These are phyloP conservation scores for Pyrenochaeta sp. DNA, from an alignment of 2,329 filamentous ascomycete genomes.

Conservation along the genomic window DNA sequence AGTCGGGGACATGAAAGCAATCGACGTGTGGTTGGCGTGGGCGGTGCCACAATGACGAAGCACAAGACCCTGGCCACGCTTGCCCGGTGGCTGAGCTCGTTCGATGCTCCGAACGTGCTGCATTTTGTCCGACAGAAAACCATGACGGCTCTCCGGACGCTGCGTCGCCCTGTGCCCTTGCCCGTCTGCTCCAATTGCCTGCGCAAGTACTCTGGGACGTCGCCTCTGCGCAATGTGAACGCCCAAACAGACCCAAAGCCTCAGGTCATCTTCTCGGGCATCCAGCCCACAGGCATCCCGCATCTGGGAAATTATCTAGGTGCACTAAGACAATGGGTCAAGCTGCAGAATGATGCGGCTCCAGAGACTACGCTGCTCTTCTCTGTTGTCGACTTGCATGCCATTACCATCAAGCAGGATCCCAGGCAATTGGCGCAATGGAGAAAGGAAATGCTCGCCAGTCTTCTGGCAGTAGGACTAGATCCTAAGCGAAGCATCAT, in stretches of 20 bases:
- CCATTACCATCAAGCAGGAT: conserved; percentile 78
- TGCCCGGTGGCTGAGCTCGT: conserved; percentile 18
- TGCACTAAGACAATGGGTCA: conserved; percentile 85
- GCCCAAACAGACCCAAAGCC: conserved; percentile 4
- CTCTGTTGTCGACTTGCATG: conserved; percentile 92
- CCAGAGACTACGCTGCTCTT: conserved; percentile 73
- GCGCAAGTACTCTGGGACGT: conserved; percentile 10
- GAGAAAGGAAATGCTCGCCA: conserved; percentile 78
- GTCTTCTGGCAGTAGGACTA: conserved; percentile 82
- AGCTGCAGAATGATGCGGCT: conserved; percentile 71
- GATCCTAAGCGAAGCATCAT: conserved; percentile 77
- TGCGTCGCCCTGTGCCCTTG: conserved; percentile 23
- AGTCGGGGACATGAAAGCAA: conserved; percentile 17
- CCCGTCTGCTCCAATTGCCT: conserved; percentile 14
- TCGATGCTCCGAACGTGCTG: conserved; percentile 5
- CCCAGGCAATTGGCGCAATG: conserved; percentile 66
- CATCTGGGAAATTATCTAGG: conserved; percentile 96
- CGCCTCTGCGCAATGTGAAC: no score
- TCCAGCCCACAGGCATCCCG: conserved; percentile 93
- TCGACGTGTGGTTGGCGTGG: conserved; percentile 18
- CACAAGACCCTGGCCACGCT: conserved; percentile 18
- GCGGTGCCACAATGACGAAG: conserved; percentile 41
- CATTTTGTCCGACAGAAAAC: conserved; percentile 16
- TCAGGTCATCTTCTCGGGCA: conserved; percentile 82
- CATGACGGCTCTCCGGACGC: conserved; percentile 30